phyloP scores from a whole-genome alignment of 352 stramenopile genomes.

The Globisporangium paddicum region DNA sequence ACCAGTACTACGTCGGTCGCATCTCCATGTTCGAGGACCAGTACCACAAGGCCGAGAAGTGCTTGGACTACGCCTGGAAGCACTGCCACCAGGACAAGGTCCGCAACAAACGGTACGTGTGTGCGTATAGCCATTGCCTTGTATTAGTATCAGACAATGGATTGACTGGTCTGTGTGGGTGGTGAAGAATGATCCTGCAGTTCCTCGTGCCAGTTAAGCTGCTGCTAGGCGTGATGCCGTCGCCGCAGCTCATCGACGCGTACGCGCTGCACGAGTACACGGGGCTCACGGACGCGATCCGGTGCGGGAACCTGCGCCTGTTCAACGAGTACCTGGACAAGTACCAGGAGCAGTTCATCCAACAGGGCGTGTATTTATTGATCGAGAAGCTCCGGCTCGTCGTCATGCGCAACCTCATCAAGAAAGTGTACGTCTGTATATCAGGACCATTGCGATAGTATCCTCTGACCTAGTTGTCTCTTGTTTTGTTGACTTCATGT shows the following conservation, averaged over 20 bases:
- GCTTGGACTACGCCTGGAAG: conserved; percentile 92
- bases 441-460: not conserved
- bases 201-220: conserved; percentile 95
- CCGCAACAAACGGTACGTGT: conserved; percentile 82
- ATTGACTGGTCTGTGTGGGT: not conserved
- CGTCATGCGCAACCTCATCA: conserved; percentile 95
- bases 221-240: conserved; percentile 91
- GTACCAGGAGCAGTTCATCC: conserved; percentile 90
- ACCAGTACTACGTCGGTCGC: conserved; percentile 94
- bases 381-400: conserved; percentile 95
- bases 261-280: conserved; percentile 87
- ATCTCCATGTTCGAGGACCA: conserved; percentile 98
- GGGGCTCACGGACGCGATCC: conserved; percentile 88
- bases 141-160: not conserved
- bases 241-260: conserved; percentile 84
- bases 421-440: conserved; percentile 86
- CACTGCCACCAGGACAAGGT: conserved; percentile 85
- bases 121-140: not conserved
- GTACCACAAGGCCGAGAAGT: conserved; percentile 92
- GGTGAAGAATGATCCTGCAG: conserved; percentile 87
- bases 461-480: too few species aligned
- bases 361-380: conserved; percentile 93
- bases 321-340: conserved; percentile 91
- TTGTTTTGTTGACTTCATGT: not conserved
- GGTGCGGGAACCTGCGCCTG: conserved; percentile 87